Evolutionary conservation across 139 green algal species (phyloP), one percentile per base, ranked within the genome.

Genomic region (Coelastrella sp.): DNA sequence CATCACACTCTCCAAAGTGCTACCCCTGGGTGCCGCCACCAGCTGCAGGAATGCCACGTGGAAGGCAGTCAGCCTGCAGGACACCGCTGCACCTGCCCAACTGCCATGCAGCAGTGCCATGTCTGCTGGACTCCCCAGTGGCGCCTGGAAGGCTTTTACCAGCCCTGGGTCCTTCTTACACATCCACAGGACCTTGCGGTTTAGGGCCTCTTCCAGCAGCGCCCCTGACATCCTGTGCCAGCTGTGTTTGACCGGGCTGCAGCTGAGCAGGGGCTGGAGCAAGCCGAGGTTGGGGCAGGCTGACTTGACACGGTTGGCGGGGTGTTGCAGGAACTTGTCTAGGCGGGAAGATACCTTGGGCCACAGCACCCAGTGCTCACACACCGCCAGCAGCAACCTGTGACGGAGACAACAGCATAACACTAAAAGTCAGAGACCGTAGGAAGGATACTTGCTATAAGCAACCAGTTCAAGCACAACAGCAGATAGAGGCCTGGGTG

Each of bases 331-430:
- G 79, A 92, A 92, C 13, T 61, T 60, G 4, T 86, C 83, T 68
- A 92, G 75, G 10, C 84, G 77, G 7, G 73, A 32, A 20, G 76
- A 82, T 4, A 86, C 85, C 1, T n/a, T 3, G 5, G 80, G 83
- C 90, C 90, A 92, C 64, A 92, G 68, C 7, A 7, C 23, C 82
- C 83, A 87, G 22, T 85, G 85, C 73, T 92, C 90, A 47, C 77
- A 90, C 13, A 92, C 56, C 3, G 90, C 90, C 59, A 92, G 84
- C 71, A 92, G 85, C 65, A 92, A 71, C 60, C 90, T 80, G 83
- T 47, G 32, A 47, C 32, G 32, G 32, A 47, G 32, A 1, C 60
- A 87, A 16, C n/a, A 7, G 20, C 71, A 77, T 16, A 17, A 83
- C 5, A 83, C 4, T 56, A 16, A 5, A 54, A 78, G 22, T 22